Conservation (phyloP, 371 early-diverging fungal genomes). For the Mortierella sp. region DNA sequence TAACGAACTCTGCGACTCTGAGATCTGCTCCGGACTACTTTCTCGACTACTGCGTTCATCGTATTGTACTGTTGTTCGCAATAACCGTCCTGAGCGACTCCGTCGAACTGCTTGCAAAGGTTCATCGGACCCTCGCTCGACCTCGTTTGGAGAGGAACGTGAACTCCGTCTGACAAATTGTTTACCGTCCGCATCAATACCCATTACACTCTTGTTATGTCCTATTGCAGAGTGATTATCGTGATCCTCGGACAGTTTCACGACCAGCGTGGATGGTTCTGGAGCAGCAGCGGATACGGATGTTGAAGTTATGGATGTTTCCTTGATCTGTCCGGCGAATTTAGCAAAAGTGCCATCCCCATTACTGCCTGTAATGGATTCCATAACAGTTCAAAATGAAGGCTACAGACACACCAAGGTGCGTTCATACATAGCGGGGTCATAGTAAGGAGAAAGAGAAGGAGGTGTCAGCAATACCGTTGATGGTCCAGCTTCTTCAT, state of each 20-base stretch:
- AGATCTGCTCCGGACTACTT: conserved; percentile 18
- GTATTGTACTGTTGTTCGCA: conserved; percentile 45
- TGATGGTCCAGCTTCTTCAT: no score
- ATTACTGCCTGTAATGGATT: conserved; percentile 15
- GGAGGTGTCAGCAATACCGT: conserved; percentile 4
- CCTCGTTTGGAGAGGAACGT: conserved; percentile 13
- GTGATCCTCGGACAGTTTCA: conserved; percentile 28
- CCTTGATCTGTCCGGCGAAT: not conserved
- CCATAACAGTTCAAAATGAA: conserved; percentile 34
- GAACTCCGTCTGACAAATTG: conserved; percentile 3
- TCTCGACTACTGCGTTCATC: conserved; percentile 34
- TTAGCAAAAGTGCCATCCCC: conserved; percentile 19
- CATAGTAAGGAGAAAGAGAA: not conserved
- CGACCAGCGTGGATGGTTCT: conserved; percentile 42
- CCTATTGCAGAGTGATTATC: conserved; percentile 6
- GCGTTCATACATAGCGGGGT: not conserved
- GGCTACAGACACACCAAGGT: conserved; percentile 11
- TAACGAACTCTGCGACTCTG: conserved; percentile 1
- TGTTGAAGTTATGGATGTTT: conserved; percentile 18
- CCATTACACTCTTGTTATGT: conserved; percentile 9
- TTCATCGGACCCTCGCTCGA: conserved; percentile 7
- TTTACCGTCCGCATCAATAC: conserved; percentile 7
- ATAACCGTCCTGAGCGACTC: conserved; percentile 37
- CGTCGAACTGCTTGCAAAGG: conserved; percentile 23
- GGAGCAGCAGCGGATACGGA: conserved; percentile 41